A percentile compares a stretch with the other conserved stretches of the same genome.
Conservation (phyloP, 1,139 yeast genomes). For the Kazachstania sp. region DNA sequence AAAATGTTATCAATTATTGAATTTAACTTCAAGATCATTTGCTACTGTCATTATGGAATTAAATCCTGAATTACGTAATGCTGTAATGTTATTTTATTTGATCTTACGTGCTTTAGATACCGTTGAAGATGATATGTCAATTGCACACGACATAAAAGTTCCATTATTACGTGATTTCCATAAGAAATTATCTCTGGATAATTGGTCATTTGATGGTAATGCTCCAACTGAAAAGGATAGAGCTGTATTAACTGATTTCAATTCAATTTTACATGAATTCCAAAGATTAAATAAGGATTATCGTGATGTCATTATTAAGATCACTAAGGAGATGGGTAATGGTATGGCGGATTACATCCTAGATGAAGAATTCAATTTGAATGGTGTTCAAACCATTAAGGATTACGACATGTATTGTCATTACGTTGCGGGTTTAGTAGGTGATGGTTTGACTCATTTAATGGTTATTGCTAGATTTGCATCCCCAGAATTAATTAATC, state of each 20-base stretch:
- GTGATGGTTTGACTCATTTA: constrained; percentile 85
- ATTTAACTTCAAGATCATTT: constrained; percentile 77
- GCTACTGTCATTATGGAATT: constrained; percentile 87
- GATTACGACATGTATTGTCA: constrained; percentile 92
- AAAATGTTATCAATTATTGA: constrained; percentile 63
- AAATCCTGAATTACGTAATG: constrained; percentile 80
- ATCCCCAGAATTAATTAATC: constrained; percentile 35
- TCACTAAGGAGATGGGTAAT: constrained; percentile 80
- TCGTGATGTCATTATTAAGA: constrained; percentile 69
- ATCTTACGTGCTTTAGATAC: constrained; percentile 90
- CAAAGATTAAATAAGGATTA: constrained; percentile 67
- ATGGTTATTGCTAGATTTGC: constrained; percentile 62
- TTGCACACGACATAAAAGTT: constrained; percentile 61
- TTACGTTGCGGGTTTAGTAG: constrained; percentile 96
- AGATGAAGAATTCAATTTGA: constrained; percentile 67
- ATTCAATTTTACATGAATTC: constrained; percentile 57
- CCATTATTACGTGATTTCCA: constrained; percentile 67
- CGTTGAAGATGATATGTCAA: constrained; percentile 91
- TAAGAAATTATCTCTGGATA: constrained; percentile 48
- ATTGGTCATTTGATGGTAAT: constrained; percentile 75
- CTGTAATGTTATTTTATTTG: constrained; percentile 74
- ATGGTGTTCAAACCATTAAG: constrained; percentile 66
- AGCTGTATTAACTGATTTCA: constrained; percentile 68
- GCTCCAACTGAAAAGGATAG: constrained; percentile 77
- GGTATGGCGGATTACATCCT: constrained; percentile 95